Evolutionary conservation across 257 asterid genomes (phyloP), one percentile per base, ranked within the genome.

Genomic region (Nicotiana undulata): DNA sequence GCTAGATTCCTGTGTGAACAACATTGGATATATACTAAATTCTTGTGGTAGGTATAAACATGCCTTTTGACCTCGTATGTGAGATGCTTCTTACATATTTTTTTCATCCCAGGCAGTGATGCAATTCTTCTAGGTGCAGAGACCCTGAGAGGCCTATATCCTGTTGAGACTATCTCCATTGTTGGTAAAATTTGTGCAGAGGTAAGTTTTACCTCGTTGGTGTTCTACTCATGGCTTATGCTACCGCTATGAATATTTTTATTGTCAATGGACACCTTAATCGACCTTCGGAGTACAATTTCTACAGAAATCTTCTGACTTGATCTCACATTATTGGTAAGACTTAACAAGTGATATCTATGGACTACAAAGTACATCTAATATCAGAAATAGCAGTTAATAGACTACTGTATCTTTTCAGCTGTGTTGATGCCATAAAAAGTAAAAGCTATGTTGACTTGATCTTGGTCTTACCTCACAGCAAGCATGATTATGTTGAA

Each of bases 81-180:
- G 49, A 51, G 44, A 74, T 74, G 46, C 5, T 49, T 49, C 40
- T 49, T 74, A 51, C 4, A 72, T 49, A 24, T 24, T 26, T 49
- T 53, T 74, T 74, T 74, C 44, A 49, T 70, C 85, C 75, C 93
- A 94, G 98, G 98, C 56, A 90, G 93, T 85, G 98, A 94, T 90
- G 98, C 98, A 63, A 94, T 94, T 85, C 98, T 94, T 89, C 98
- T 94, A 17, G 98, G 98, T 76, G 98, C 98, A 63, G 98, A 94
- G 90, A 94, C 98, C 83, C 82, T 94, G 84, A 92, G 98, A 72
- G 98, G 98, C 40, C 83, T 93, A 61, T 94, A 94, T 88, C 98
- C 98, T 12, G 87, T 93, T 53, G 98, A 93, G 89, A 90, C 97
- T 66, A 90, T 94, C 79, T 90, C 97, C 13, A 94, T 86, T 49